These are phyloP conservation scores for Trichosporon ovoides DNA, from an alignment of 1,284 basidiomycete genomes.

Conservation along the genomic window DNA sequence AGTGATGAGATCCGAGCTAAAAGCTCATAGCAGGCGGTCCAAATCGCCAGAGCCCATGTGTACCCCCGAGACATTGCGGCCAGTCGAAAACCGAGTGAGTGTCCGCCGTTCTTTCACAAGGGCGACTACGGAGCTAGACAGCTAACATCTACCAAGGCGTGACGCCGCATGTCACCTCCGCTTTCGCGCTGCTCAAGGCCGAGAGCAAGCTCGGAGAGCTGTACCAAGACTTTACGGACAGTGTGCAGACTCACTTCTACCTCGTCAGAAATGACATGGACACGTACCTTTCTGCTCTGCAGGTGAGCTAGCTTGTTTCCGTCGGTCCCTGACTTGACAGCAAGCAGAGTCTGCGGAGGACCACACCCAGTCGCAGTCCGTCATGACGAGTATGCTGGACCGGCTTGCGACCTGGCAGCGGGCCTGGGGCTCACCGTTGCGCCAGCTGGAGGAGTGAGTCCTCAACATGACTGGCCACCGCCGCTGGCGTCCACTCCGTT, in stretches of 20 bases:
- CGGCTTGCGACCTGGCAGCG: conserved; percentile 43
- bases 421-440: conserved; percentile 39
- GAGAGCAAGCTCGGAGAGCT: conserved; percentile 18
- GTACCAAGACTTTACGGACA: conserved; percentile 34
- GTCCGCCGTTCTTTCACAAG: background rate
- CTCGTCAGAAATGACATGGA: conserved; percentile 36
- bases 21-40: conserved; percentile 23
- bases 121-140: background rate
- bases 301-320: conserved; percentile 16
- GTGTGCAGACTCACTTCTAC: conserved; percentile 32
- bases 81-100: conserved; percentile 4
- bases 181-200: conserved; percentile 22
- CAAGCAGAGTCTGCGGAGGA: background rate
- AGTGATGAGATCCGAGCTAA: background rate
- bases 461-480: too few relatives aligned
- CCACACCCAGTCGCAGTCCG: conserved; percentile 2
- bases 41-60: conserved; percentile 23
- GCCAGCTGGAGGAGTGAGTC: conserved; percentile 39
- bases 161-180: conserved; percentile 25
- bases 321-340: background rate
- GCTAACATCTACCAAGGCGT: conserved; percentile 15
- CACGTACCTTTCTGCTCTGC: conserved; percentile 24
- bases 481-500: too few relatives aligned
- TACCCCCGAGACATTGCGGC: conserved; percentile 26
- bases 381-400: conserved; percentile 39